phyloP scores from a whole-genome alignment of 1,139 yeast species.

The Saccharomycopsis hybrid region DNA sequence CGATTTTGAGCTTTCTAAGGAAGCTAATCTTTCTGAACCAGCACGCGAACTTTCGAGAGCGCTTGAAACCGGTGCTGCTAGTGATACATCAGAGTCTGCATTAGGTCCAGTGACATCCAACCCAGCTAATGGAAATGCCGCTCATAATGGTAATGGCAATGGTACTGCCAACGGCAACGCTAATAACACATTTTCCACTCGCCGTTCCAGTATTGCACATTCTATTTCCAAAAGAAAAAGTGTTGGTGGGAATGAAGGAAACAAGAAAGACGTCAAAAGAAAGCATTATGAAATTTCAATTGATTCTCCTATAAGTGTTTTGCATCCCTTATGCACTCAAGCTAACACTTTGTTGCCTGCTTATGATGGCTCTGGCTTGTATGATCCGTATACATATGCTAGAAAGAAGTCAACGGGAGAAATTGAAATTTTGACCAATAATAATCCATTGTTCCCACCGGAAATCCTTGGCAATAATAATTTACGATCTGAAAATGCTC shows the following conservation, averaged over 20 bases:
- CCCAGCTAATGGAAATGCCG: slow-evolving; percentile 4
- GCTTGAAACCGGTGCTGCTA: slow-evolving; percentile 30
- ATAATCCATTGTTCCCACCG: slow-evolving; percentile 30
- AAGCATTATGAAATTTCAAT: slow-evolving; percentile 89
- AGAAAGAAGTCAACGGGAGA: slow-evolving; percentile 16
- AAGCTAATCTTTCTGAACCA: background rate
- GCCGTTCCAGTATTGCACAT: slow-evolving; percentile 4
- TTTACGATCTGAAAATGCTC: slow-evolving; percentile 28
- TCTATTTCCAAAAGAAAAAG: background rate
- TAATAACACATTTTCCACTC: background rate
- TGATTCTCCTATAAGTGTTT: slow-evolving; percentile 81
- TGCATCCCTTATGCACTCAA: slow-evolving; percentile 55
- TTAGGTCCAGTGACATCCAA: background rate
- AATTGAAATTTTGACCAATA: slow-evolving; percentile 30
- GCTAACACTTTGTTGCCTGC: slow-evolving; percentile 59
- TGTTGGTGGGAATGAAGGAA: background rate
- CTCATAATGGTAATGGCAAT: background rate
- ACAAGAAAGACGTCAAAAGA: slow-evolving; percentile 28
- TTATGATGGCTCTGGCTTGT: slow-evolving; percentile 27
- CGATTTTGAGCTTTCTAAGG: slow-evolving; percentile 24
- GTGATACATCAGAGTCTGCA: slow-evolving; percentile 16
- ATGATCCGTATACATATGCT: slow-evolving; percentile 18
- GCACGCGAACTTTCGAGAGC: background rate
- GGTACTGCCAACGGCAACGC: background rate
- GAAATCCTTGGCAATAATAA: slow-evolving; percentile 38